Conservation (phyloP, 2,329 filamentous ascomycete species). For the Sodiomyces alkalinus region DNA sequence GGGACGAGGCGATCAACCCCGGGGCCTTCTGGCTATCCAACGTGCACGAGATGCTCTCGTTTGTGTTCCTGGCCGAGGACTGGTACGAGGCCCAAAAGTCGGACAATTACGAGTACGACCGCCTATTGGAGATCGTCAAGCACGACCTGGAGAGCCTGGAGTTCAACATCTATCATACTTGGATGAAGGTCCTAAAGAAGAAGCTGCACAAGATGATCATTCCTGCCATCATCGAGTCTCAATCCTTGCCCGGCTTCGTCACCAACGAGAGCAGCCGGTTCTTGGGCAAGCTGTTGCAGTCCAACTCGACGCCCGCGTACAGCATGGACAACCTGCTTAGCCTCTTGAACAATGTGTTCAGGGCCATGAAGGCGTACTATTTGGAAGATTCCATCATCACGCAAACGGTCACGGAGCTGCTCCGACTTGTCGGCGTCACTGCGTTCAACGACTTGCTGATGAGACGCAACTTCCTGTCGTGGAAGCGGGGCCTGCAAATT, state of each 20-base stretch:
- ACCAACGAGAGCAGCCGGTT: constrained; percentile 98
- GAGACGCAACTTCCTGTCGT: constrained; percentile 95
- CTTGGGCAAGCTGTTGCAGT: constrained; percentile 87
- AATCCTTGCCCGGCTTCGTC: constrained; percentile 94
- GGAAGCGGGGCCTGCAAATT: constrained; percentile 98
- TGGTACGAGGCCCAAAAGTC: constrained; percentile 99
- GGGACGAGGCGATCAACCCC: constrained; percentile 91
- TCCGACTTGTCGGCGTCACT: constrained; percentile 87
- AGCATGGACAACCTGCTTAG: constrained; percentile 98
- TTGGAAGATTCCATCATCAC: constrained; percentile 91
- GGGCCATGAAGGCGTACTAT: constrained; percentile 98
- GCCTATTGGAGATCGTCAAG: constrained; percentile 95
- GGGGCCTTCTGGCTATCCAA: constrained; percentile 98
- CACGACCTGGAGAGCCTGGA: constrained; percentile 95
- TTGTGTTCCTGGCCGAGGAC: constrained; percentile 96
- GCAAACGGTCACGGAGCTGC: constrained; percentile 86
- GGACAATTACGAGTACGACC: constrained; percentile 98
- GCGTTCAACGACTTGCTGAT: constrained; percentile 97
- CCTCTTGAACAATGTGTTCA: constrained; percentile 91
- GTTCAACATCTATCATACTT: constrained; percentile 99
- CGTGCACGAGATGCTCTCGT: constrained; percentile 98
- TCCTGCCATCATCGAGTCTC: constrained; percentile 95
- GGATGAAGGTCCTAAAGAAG: constrained; percentile 99
- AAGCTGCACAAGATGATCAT: constrained; percentile 99
- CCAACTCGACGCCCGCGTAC: constrained; percentile 83